A percentile compares a stretch with the other conserved stretches of the same genome.
phyloP scores from a whole-genome alignment of 352 stramenopile species.

The Pythium brachiatum region DNA sequence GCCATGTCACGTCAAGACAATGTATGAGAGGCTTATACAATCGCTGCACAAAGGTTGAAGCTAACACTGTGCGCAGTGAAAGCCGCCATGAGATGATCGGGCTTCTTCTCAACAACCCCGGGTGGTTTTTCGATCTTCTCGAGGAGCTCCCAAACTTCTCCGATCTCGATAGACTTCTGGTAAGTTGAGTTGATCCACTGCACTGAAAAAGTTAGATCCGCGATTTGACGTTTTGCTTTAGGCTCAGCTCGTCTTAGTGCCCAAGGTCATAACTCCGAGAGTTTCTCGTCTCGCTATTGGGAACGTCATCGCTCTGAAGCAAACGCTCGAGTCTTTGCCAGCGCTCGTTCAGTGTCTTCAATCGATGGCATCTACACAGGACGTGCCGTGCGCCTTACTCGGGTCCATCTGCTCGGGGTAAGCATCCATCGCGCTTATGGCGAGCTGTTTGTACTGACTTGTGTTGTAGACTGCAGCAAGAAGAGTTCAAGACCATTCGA shows the following conservation, averaged over 20 bases:
- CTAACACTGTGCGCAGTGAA: conserved; percentile 31
- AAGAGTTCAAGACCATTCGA: conserved; percentile 8
- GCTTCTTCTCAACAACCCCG: conserved; percentile 74
- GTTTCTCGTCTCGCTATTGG: conserved; percentile 68
- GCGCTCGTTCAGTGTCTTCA: conserved; percentile 52
- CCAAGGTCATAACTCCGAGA: conserved; percentile 70
- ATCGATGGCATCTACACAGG: conserved; percentile 11
- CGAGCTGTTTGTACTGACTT: not conserved
- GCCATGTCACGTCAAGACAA: conserved; percentile 74
- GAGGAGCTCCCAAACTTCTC: conserved; percentile 70
- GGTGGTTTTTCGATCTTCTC: conserved; percentile 80
- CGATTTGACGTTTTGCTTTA: conserved; percentile 16
- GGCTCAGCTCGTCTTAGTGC: conserved; percentile 74
- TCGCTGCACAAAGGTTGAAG: not conserved
- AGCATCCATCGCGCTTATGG: not conserved
- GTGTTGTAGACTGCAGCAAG: conserved; percentile 6
- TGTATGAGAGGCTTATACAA: conserved; percentile 33
- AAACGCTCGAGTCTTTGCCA: conserved; percentile 68
- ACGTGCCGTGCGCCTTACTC: conserved; percentile 44
- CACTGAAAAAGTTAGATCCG: not conserved
- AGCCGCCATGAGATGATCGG: conserved; percentile 68
- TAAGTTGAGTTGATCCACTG: conserved; percentile 16
- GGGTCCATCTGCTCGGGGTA: conserved; percentile 67
- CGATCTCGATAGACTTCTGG: conserved; percentile 74
- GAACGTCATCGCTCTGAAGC: conserved; percentile 84